A percentile compares a stretch with the other conserved stretches of the same genome.
Conservation (phyloP, 2,329 filamentous ascomycete genomes). For the Blastomyces emzantsi region DNA sequence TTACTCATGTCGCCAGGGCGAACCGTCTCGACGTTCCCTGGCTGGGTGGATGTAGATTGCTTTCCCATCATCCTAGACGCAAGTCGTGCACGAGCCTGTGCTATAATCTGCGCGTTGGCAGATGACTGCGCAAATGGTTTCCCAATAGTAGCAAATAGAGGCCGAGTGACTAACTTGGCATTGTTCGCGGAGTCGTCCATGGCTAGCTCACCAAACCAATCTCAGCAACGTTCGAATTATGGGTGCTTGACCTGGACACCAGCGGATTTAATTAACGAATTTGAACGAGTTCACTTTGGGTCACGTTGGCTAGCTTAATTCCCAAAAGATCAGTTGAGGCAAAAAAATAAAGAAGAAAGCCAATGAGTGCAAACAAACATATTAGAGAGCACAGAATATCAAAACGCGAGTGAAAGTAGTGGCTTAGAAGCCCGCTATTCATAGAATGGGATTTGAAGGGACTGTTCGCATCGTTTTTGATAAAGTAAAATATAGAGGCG, state of each 20-base stretch:
- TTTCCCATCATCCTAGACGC: not conserved
- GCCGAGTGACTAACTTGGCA: not conserved
- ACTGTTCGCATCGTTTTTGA: no score
- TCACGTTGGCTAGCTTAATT: not conserved
- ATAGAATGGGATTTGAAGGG: no score
- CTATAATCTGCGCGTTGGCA: not conserved
- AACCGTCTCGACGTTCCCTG: not conserved
- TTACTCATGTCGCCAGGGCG: not conserved
- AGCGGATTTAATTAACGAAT: not conserved
- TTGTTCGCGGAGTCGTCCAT: not conserved
- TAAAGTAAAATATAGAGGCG: no score
- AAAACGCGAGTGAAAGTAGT: not conserved
- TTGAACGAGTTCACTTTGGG: not conserved
- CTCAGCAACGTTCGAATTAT: not conserved
- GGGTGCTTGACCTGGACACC: not conserved
- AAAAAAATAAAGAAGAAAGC: not conserved
- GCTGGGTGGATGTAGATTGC: not conserved
- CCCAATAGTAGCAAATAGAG: not conserved
- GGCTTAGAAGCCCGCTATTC: no score
- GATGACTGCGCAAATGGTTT: not conserved
- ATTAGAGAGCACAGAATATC: not conserved
- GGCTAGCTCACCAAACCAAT: not conserved
- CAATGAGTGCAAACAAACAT: not conserved
- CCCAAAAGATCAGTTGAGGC: not conserved
- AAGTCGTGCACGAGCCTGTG: not conserved